Base-by-base conservation (phyloP, 257 asterid genomes). In the Thymus quinquecostatus region DNA sequence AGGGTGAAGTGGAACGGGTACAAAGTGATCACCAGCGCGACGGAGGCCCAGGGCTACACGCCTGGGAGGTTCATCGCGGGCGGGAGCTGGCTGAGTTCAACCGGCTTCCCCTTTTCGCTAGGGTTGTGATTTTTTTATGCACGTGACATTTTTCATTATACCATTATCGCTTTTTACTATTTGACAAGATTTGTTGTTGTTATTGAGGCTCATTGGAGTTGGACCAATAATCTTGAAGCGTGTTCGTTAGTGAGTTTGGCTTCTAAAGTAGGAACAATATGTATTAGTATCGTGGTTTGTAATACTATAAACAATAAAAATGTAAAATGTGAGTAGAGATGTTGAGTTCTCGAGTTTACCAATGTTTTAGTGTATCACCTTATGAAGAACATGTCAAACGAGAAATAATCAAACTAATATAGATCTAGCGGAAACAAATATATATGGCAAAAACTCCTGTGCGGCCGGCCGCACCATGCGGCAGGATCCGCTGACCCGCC, bases 1-100 rank as follows among this genome's bases (percentile, higher is more conserved):
- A 85, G 96, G 73, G 90, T 89, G 12, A 66, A 5, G 8, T 89
- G 92, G 96, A 60, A 27, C 51, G 96, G 96, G 51, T 60, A 45
- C 38, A 85, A 66, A 80, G 96, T 89, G 50, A 78, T 89, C 40
- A 88, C 85, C 0, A 89, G 90, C 60, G 56, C 92, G 14, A 80
- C 83, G 1, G 91, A 89, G 78, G 96, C 89, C 4, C 87, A 82
- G 33, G 66, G 75, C 58, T 89, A 69, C 53, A 80, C 88, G 2
- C 78, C 89, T 5, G 84, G 82, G 3, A 81, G 71, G n/a, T 89
- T 89, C 13, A 75, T 89, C n/a, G 96, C 81, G 13, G 96, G 88
- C 7, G 85, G 86, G 2, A 78, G 80, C 51, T 89, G 96, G 92
- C 69, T 89, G 86, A 54, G 76, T 21, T 66, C 84, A 0, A 89